A percentile compares a stretch with the other conserved stretches of the same genome.
Conservation (phyloP, 805 yeast genomes). For the Myxozyma neotropica region DNA sequence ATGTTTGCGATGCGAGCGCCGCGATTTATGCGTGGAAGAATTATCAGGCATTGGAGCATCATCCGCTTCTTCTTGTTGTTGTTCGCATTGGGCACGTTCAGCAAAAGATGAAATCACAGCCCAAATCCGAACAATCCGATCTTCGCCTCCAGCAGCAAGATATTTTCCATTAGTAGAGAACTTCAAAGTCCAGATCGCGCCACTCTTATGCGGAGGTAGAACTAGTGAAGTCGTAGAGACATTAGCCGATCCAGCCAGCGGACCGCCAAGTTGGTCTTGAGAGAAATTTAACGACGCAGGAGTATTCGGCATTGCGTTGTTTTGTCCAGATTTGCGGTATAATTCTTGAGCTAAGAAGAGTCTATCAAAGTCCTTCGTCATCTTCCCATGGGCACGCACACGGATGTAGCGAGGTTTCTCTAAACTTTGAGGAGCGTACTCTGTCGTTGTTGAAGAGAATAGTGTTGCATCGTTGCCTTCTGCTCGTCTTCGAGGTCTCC, state of each 20-base stretch:
- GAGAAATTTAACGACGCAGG: neutral
- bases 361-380: conserved; percentile 39
- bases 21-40: conserved; percentile 3
- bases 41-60: neutral
- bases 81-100: conserved; percentile 54
- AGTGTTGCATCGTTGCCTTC: conserved; percentile 41
- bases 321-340: conserved; percentile 4
- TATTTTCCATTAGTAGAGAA: conserved; percentile 81
- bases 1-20: neutral
- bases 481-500: neutral
- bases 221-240: conserved; percentile 20
- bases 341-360: conserved; percentile 45
- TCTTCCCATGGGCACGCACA: conserved; percentile 41
- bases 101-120: conserved; percentile 73
- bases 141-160: conserved; percentile 83
- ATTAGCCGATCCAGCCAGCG: neutral
- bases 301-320: neutral
- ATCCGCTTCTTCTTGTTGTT: conserved; percentile 28
- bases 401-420: conserved; percentile 42
- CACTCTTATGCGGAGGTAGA: conserved; percentile 33
- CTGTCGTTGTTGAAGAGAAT: conserved; percentile 22
- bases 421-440: conserved; percentile 36
- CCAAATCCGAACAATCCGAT: conserved; percentile 70
- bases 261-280: neutral
- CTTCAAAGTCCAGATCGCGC: conserved; percentile 71